Percentiles rank a stretch among this genome's conserved stretches.
Conservation (phyloP, 2,329 filamentous ascomycete genomes). For the Fusarium transvaalense region DNA sequence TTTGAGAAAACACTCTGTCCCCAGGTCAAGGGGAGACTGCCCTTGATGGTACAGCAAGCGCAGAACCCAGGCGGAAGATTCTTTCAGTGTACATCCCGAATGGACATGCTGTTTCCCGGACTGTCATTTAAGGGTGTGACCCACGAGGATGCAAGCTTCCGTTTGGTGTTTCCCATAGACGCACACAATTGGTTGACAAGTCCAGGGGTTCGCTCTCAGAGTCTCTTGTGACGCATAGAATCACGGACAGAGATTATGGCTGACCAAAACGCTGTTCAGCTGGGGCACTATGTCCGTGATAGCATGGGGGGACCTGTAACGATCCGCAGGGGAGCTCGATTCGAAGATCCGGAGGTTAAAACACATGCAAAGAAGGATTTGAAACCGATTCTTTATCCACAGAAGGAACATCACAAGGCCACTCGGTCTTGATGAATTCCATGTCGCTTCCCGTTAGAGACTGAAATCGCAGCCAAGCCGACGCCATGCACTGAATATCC, state of each 20-base stretch:
- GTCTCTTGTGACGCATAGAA: constrained; percentile 28
- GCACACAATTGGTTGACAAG: constrained; percentile 36
- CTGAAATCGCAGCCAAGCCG: constrained; percentile 36
- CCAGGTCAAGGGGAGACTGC: constrained; percentile 11
- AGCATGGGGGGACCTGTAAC: constrained; percentile 28
- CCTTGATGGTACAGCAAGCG: constrained; percentile 26
- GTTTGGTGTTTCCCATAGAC: constrained; percentile 24
- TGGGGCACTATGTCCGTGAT: constrained; percentile 15
- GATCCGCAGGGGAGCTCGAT: constrained; percentile 33
- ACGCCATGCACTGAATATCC: constrained; percentile 16
- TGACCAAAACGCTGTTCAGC: constrained; percentile 32
- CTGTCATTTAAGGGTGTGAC: constrained; percentile 46
- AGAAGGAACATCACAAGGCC: constrained; percentile 40
- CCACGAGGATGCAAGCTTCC: constrained; percentile 28
- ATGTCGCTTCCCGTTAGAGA: constrained; percentile 42
- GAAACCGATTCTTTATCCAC: constrained; percentile 24
- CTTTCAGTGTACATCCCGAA: constrained; percentile 38
- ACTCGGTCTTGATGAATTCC: constrained; percentile 37
- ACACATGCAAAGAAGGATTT: constrained; percentile 36
- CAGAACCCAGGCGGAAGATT: constrained; percentile 42
- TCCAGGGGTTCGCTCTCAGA: constrained; percentile 24
- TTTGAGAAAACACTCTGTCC: constrained; percentile 10
- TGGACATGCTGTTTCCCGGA: constrained; percentile 38
- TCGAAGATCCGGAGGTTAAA: constrained; percentile 33
- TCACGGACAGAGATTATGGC: constrained; percentile 22